Conservation (phyloP, 75 land plant genomes). For the Pseudotsuga menziesii region DNA sequence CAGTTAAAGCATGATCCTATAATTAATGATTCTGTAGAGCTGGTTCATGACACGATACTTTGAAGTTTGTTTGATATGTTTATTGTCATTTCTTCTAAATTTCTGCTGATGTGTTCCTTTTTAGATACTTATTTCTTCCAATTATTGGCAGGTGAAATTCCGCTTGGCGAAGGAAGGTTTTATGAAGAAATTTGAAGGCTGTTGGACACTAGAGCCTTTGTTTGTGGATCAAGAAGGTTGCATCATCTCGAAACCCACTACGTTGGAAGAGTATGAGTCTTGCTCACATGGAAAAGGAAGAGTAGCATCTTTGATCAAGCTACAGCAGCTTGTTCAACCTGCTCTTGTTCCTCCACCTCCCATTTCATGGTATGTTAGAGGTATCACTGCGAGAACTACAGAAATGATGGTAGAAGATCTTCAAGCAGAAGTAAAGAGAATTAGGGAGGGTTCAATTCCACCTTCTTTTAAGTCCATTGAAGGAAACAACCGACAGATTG, state of each 20-base stretch:
- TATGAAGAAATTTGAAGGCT: conserved; percentile 93
- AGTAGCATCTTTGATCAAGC: conserved; percentile 68
- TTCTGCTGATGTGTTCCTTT: neutral
- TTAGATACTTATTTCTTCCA: neutral
- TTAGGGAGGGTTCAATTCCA: conserved; percentile 25
- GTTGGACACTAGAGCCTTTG: conserved; percentile 76
- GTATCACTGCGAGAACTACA: conserved; percentile 78
- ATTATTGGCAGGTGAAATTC: conserved; percentile 61
- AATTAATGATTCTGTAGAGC: neutral
- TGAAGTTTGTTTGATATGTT: too few relatives aligned
- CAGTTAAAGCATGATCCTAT: neutral
- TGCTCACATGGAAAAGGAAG: conserved; percentile 63
- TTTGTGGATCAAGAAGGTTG: conserved; percentile 69
- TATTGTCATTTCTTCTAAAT: neutral
- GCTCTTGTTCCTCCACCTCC: conserved; percentile 90
- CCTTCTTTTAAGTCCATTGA: neutral
- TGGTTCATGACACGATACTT: neutral
- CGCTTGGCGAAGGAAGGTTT: conserved; percentile 82
- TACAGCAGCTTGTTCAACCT: conserved; percentile 81
- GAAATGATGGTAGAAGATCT: conserved; percentile 73
- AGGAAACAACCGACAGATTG: neutral
- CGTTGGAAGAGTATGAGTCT: conserved; percentile 30
- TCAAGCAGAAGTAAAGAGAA: conserved; percentile 63
- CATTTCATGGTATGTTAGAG: conserved; percentile 87
- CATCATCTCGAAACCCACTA: conserved; percentile 31